A percentile compares a stretch with the other conserved stretches of the same genome.
These are phyloP conservation scores for Oryza punctata DNA, from an alignment of 176 grass and related monocot genomes.

Conservation along the genomic window DNA sequence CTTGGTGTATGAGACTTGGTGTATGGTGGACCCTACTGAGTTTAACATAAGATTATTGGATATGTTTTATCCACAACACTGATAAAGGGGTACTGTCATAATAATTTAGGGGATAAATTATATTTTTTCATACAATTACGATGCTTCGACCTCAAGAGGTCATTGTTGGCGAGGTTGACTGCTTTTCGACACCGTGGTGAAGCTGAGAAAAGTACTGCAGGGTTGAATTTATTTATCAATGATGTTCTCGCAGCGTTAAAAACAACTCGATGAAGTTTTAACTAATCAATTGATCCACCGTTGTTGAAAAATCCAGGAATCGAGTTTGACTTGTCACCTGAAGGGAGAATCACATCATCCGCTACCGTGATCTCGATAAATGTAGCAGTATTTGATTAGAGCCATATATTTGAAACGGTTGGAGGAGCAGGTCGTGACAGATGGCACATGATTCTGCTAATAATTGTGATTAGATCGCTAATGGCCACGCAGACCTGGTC, in stretches of 20 bases:
- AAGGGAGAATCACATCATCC: not conserved
- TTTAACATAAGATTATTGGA: too few relatives aligned
- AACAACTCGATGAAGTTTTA: too few relatives aligned
- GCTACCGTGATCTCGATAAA: not conserved
- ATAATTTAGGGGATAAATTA: too few relatives aligned
- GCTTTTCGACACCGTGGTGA: not conserved
- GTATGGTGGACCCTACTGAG: too few relatives aligned
- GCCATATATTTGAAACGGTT: not conserved
- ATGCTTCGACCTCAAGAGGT: not conserved
- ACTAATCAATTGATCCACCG: too few relatives aligned
- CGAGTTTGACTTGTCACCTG: not conserved
- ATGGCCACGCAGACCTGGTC: not conserved
- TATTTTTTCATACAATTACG: too few relatives aligned
- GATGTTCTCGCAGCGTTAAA: too few relatives aligned
- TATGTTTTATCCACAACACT: too few relatives aligned
- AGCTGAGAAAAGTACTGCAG: too few relatives aligned
- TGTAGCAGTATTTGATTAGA: not conserved
- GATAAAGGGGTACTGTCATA: too few relatives aligned
- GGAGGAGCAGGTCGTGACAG: slow-evolving; percentile 4
- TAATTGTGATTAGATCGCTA: not conserved
- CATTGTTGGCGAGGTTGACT: not conserved
- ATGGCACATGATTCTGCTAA: not conserved
- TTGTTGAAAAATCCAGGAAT: not conserved
- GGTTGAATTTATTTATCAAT: too few relatives aligned
- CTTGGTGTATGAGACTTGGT: too few relatives aligned